These are phyloP conservation scores for Penicillium freii DNA, from an alignment of 2,329 filamentous ascomycete genomes.

Conservation along the genomic window DNA sequence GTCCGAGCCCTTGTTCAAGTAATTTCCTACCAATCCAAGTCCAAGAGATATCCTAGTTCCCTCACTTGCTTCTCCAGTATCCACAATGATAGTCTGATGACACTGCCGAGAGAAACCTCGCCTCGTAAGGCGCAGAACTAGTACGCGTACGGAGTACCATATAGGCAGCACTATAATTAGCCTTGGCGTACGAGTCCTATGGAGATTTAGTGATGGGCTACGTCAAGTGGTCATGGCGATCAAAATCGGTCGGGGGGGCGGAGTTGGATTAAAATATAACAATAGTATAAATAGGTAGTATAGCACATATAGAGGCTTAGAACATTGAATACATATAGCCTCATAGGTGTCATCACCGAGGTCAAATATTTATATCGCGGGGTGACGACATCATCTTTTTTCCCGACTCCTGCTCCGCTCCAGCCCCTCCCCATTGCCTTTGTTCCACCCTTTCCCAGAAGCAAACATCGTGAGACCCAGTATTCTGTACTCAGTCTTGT, in stretches of 20 bases:
- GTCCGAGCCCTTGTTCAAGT: neutral
- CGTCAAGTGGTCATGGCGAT: neutral
- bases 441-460: neutral
- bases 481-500: constrained; percentile 1
- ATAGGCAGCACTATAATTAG: constrained; percentile 6
- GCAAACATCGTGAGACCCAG: neutral
- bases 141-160: neutral
- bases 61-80: neutral
- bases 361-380: neutral
- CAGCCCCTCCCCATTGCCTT: constrained; percentile 1
- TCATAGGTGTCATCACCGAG: neutral
- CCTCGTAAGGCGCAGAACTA: constrained; percentile 1
- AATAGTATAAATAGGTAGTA: neutral
- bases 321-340: neutral
- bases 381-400: constrained; percentile 18
- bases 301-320: neutral
- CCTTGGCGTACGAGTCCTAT: neutral
- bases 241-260: neutral
- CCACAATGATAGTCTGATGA: neutral
- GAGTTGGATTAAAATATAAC: neutral
- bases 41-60: neutral
- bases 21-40: neutral
- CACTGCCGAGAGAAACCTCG: constrained; percentile 3
- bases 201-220: neutral
- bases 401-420: constrained; percentile 3